phyloP scores from a whole-genome alignment of 805 yeast species.

The Hanseniaspora occidentalis region DNA sequence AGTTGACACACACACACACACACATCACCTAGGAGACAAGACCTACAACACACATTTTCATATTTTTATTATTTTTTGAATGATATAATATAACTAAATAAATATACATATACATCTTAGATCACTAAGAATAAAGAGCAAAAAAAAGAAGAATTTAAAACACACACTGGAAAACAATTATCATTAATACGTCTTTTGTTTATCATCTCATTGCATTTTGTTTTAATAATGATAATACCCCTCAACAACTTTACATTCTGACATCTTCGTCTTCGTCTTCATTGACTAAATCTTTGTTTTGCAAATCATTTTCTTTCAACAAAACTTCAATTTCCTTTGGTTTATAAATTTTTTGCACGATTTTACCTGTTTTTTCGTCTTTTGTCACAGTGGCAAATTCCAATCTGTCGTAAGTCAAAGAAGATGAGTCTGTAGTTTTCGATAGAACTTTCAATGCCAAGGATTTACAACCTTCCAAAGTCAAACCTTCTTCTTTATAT shows the following conservation, averaged over 20 bases:
- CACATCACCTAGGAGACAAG: too few relatives aligned
- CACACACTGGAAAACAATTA: too few relatives aligned
- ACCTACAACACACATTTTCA: too few relatives aligned
- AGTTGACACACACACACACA: too few relatives aligned
- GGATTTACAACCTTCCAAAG: slow-evolving; percentile 64
- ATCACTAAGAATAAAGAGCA: too few relatives aligned
- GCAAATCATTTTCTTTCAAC: slow-evolving; percentile 59
- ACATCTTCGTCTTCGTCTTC: slow-evolving; percentile 10
- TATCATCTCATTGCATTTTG: too few relatives aligned
- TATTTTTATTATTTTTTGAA: too few relatives aligned
- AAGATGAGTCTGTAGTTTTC: slow-evolving; percentile 85
- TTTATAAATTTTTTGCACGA: slow-evolving; percentile 63
- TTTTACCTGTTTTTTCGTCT: slow-evolving; percentile 29
- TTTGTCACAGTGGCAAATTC: slow-evolving; percentile 77
- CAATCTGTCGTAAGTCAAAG: slow-evolving; percentile 76
- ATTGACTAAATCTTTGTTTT: slow-evolving; percentile 39
- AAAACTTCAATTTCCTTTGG: slow-evolving; percentile 66
- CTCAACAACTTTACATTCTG: background rate
- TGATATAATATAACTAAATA: too few relatives aligned
- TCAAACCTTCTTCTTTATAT: slow-evolving; percentile 62
- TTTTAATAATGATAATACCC: too few relatives aligned
- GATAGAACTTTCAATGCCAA: slow-evolving; percentile 84
- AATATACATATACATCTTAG: too few relatives aligned
- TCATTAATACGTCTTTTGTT: too few relatives aligned
- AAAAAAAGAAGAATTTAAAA: too few relatives aligned